Conservation (phyloP, 768 basidiomycete species). For the Lyophyllum atratum region DNA sequence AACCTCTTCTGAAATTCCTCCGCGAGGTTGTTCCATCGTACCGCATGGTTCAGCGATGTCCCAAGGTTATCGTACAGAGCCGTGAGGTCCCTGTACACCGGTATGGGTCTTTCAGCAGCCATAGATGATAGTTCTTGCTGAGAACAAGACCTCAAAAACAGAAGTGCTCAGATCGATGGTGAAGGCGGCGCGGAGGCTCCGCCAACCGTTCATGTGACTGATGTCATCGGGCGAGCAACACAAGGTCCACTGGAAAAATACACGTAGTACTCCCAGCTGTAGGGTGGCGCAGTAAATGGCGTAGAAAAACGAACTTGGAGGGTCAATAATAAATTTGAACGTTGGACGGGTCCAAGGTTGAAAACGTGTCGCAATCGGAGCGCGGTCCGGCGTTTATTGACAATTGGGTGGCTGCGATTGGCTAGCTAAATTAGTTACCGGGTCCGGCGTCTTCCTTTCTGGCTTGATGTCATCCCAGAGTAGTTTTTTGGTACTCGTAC, state of each 20-base stretch:
- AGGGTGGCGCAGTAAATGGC: background rate
- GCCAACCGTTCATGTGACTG: background rate
- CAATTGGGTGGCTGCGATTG: background rate
- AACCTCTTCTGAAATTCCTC: slow-evolving; percentile 65
- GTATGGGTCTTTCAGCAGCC: slow-evolving; percentile 60
- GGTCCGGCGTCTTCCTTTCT: background rate
- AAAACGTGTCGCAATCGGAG: background rate
- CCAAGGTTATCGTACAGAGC: slow-evolving; percentile 57
- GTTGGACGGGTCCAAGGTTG: background rate
- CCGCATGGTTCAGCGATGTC: slow-evolving; percentile 55
- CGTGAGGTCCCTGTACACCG: slow-evolving; percentile 58
- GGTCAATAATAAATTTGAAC: background rate
- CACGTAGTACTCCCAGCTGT: background rate
- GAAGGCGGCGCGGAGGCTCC: slow-evolving; percentile 5
- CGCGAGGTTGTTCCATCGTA: slow-evolving; percentile 63
- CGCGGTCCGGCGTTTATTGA: background rate
- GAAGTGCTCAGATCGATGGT: background rate
- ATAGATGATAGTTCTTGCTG: slow-evolving; percentile 26
- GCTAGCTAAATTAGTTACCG: background rate
- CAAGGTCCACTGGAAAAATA: background rate
- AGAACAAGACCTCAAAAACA: background rate
- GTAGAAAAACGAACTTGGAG: background rate
- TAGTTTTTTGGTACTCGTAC: too few relatives aligned
- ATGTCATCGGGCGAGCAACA: background rate
- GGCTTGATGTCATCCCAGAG: background rate